A percentile compares a stretch with the other conserved stretches of the same genome.
These are phyloP conservation scores for Nicotiana otophora DNA, from an alignment of 257 asterid genomes.

Conservation along the genomic window DNA sequence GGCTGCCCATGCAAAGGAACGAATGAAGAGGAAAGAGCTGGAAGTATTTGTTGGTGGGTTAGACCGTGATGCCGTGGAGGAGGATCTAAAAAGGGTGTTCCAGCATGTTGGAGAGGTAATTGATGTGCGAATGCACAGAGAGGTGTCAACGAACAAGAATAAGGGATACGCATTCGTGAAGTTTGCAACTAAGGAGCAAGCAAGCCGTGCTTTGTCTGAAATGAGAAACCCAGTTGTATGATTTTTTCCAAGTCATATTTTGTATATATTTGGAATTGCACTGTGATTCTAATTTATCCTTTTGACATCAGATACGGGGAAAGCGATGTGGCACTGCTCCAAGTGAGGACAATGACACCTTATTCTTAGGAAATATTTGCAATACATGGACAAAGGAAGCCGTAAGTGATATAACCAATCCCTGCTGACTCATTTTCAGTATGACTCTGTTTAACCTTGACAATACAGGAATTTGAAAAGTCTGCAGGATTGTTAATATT, in stretches of 20 bases:
- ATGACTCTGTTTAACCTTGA: background rate
- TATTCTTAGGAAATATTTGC: constrained; percentile 62
- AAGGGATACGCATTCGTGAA: constrained; percentile 63
- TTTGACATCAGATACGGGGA: constrained; percentile 45
- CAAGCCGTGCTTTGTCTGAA: constrained; percentile 46
- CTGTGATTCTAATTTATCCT: background rate
- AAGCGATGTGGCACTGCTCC: constrained; percentile 60
- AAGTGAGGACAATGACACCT: constrained; percentile 53
- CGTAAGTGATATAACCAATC: constrained; percentile 15
- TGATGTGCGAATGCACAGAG: constrained; percentile 49
- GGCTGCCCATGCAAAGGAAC: constrained; percentile 46
- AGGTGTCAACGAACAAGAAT: constrained; percentile 50
- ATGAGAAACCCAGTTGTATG: constrained; percentile 68
- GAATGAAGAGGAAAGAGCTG: constrained; percentile 50
- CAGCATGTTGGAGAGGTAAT: constrained; percentile 54
- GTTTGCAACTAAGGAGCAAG: constrained; percentile 59
- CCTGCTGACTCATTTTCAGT: background rate
- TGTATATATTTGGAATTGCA: background rate
- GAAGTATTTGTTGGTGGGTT: constrained; percentile 68
- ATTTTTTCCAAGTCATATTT: background rate
- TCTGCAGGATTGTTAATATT: background rate
- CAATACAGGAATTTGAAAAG: background rate
- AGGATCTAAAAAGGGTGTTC: constrained; percentile 49
- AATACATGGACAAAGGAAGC: constrained; percentile 71
- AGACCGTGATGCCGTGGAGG: constrained; percentile 54